phyloP scores from a whole-genome alignment of 768 basidiomycete species.

The Phanerochaete sordida region DNA sequence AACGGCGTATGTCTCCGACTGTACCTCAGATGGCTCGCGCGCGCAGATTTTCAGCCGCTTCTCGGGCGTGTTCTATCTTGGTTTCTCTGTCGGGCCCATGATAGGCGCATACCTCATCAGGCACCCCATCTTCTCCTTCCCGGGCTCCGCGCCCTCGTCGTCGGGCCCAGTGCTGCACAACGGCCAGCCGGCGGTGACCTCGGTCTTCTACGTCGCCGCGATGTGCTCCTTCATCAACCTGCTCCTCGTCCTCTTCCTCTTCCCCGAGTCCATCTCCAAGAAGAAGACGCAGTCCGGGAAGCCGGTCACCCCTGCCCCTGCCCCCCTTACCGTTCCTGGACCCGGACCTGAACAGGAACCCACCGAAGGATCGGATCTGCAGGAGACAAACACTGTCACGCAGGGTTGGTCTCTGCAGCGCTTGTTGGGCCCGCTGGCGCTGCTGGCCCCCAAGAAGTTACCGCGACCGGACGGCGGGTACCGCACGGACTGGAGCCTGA shows the following conservation, averaged over 20 bases:
- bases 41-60: slow-evolving; percentile 57
- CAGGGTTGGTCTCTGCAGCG: slow-evolving; percentile 24
- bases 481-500: slow-evolving; percentile 71
- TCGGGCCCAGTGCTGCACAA: slow-evolving; percentile 22
- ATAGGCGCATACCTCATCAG: slow-evolving; percentile 53
- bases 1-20: slow-evolving; percentile 69
- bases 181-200: slow-evolving; percentile 36
- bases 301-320: slow-evolving; percentile 31
- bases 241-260: slow-evolving; percentile 55
- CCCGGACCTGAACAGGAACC: neutral
- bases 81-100: slow-evolving; percentile 76
- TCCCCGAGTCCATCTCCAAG: slow-evolving; percentile 44
- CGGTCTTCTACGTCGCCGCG: slow-evolving; percentile 54
- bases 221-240: slow-evolving; percentile 44
- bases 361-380: neutral
- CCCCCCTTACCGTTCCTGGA: neutral
- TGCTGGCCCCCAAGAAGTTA: slow-evolving; percentile 60
- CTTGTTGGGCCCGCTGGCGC: slow-evolving; percentile 60
- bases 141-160: slow-evolving; percentile 12
- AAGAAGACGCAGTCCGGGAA: slow-evolving; percentile 39
- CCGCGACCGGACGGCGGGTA: slow-evolving; percentile 35
- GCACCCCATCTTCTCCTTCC: slow-evolving; percentile 35
- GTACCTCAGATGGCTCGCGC: slow-evolving; percentile 80
- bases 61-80: slow-evolving; percentile 73
- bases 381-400: neutral